These are phyloP conservation scores for Dactylorhiza incarnata DNA, from an alignment of 106 monocot species.

Conservation along the genomic window DNA sequence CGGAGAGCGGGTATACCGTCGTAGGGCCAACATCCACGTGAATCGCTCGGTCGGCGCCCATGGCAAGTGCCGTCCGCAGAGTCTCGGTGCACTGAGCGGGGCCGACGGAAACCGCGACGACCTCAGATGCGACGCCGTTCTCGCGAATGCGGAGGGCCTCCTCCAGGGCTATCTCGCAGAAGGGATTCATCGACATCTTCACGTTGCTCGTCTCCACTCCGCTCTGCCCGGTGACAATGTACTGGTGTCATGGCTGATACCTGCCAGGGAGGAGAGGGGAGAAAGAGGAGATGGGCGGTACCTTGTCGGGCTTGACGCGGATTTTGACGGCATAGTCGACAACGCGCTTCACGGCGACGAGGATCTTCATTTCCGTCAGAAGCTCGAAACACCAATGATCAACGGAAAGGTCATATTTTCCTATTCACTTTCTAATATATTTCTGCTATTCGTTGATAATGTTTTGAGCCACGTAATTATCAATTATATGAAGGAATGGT, in stretches of 20 bases:
- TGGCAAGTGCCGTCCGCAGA: constrained; percentile 89
- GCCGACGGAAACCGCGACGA: constrained; percentile 85
- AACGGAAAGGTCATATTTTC: too few species aligned
- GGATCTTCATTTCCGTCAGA: constrained; percentile 71
- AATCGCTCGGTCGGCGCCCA: constrained; percentile 94
- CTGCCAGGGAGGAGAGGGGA: background rate
- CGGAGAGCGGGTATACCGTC: constrained; percentile 53
- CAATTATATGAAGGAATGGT: too few species aligned
- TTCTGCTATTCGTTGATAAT: too few species aligned
- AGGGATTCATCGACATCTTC: constrained; percentile 99
- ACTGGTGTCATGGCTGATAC: background rate
- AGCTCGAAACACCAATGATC: background rate
- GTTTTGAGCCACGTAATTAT: too few species aligned
- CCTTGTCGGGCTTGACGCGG: constrained; percentile 89
- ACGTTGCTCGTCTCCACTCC: constrained; percentile 93
- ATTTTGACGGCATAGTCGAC: constrained; percentile 98
- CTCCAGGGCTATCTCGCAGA: constrained; percentile 99
- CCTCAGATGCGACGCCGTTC: constrained; percentile 69
- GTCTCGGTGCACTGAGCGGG: constrained; percentile 76
- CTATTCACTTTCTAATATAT: too few species aligned
- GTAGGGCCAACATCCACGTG: constrained; percentile 45
- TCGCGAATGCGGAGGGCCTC: constrained; percentile 83
- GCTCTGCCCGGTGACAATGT: constrained; percentile 18
- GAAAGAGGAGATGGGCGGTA: constrained; percentile 1
- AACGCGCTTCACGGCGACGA: constrained; percentile 98